These are phyloP conservation scores for Metschnikowia sp. DNA, from an alignment of 805 yeast species.

Conservation along the genomic window DNA sequence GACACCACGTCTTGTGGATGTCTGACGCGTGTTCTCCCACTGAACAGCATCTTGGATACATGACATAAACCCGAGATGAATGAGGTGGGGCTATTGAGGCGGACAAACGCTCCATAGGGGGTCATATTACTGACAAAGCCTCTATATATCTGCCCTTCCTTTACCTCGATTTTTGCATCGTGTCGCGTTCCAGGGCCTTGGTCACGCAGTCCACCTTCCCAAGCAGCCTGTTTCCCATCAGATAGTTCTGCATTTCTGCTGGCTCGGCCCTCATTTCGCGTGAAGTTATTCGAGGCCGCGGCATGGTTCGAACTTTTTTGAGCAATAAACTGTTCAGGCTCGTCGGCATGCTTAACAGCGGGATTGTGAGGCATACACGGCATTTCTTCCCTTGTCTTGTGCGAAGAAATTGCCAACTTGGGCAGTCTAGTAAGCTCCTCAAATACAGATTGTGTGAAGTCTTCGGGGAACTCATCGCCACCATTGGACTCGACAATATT, in stretches of 20 bases:
- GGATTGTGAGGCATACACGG: too few species aligned
- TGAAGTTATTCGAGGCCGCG: too few species aligned
- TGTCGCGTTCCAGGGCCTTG: neutral
- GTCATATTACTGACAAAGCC: constrained; percentile 63
- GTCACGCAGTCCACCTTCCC: neutral
- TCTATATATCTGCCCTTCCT: constrained; percentile 39
- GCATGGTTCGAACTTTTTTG: too few species aligned
- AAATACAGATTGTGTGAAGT: constrained; percentile 25
- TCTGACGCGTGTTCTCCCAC: constrained; percentile 43
- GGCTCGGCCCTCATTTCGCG: too few species aligned
- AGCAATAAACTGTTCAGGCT: too few species aligned
- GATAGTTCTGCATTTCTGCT: too few species aligned
- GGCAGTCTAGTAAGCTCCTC: constrained; percentile 6
- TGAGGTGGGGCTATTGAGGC: constrained; percentile 32
- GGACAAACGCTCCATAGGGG: constrained; percentile 76
- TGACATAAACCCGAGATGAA: constrained; percentile 68
- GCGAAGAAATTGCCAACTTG: too few species aligned
- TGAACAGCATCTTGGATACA: constrained; percentile 59
- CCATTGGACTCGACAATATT: constrained; percentile 32
- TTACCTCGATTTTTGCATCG: neutral
- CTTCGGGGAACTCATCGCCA: constrained; percentile 37
- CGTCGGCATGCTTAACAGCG: too few species aligned
- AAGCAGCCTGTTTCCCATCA: too few species aligned
- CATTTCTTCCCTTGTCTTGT: too few species aligned
- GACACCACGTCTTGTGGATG: constrained; percentile 59